Evolutionary conservation across 2,329 filamentous ascomycete genomes (phyloP), one percentile per base, ranked within the genome.

Genomic region (Ceratocystis cubensis): DNA sequence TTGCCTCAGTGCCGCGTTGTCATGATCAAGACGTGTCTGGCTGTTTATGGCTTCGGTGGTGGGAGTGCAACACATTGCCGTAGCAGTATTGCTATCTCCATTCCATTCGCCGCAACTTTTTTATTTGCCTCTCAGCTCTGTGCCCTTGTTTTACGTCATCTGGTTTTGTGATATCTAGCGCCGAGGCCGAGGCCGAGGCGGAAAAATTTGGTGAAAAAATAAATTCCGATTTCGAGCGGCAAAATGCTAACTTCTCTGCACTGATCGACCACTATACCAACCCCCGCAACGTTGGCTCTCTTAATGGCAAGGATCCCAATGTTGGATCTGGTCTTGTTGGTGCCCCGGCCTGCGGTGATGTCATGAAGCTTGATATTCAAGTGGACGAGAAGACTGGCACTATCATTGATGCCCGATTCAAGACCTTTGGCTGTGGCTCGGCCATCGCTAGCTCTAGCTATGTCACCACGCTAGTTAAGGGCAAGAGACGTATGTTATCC

Each of bases 381-480:
- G 92, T 96, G 72, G 91, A 96, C 78, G 89, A 89, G 70, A 82
- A 88, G 72, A 90, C 86, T 73, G 89, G 94, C 76, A 93, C 86
- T 71, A 96, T 96, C 75, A 87, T 86, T 72, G 93, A 96, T 72
- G 92, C 96, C 75, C 94, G 95, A 78, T 96, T 96, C 84, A 96
- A 96, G 86, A 96, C 92, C 0, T 96, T 96, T 74, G 92, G 92
- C 64, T 96, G 92, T 75, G 92, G 92, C 66, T 91, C 87, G 37
- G 94, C 94, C 70, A 99, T 99, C 77, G 94, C 94, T 56, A 93
- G 88, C 70, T 95, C 89, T 68, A 94, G 88, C 74, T 99, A 99
- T 75, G 78, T 99, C 72, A 99, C 94, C n/a, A 91, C 96, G 78
- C 81, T 99, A 68, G 92, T 99, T 70, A 85, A 91, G 70, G 94